A percentile compares a stretch with the other conserved stretches of the same genome.
These are phyloP conservation scores for Tilletiaria anomala DNA, from an alignment of 1,284 basidiomycete genomes.

Conservation along the genomic window DNA sequence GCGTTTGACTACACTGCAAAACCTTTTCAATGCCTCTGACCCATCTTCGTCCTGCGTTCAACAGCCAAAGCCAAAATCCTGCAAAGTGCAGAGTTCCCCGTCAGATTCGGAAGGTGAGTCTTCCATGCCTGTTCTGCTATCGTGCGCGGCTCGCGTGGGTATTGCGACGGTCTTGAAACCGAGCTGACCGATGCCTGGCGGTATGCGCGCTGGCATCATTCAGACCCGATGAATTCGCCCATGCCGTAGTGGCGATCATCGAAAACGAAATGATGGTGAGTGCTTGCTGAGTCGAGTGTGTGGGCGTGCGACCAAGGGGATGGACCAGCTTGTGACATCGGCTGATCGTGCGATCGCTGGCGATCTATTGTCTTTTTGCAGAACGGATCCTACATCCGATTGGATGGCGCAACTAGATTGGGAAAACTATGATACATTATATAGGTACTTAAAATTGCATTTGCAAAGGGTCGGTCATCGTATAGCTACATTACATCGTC, in stretches of 20 bases:
- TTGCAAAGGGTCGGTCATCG: no score
- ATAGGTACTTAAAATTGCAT: no score
- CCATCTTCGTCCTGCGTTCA: background rate
- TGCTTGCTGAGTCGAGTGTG: no score
- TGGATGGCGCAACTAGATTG: constrained; percentile 32
- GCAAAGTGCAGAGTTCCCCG: constrained; percentile 11
- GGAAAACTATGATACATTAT: constrained; percentile 25
- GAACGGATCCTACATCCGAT: constrained; percentile 25
- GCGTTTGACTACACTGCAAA: background rate
- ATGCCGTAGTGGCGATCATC: constrained; percentile 24
- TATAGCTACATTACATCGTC: no score
- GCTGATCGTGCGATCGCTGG: background rate
- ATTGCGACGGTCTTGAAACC: no score
- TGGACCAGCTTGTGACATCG: background rate
- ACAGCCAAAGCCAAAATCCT: constrained; percentile 8
- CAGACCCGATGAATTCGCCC: constrained; percentile 35
- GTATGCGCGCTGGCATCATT: no score
- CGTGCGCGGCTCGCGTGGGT: no score
- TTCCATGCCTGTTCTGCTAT: background rate
- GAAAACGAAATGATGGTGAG: constrained; percentile 35
- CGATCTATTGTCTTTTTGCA: constrained; percentile 2
- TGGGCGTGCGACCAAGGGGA: no score
- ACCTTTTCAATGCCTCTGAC: background rate
- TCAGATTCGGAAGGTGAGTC: background rate
- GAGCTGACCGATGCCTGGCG: no score